Evolutionary conservation across 441 rosid species (phyloP).

Genomic region (Aquilaria agallochum): DNA sequence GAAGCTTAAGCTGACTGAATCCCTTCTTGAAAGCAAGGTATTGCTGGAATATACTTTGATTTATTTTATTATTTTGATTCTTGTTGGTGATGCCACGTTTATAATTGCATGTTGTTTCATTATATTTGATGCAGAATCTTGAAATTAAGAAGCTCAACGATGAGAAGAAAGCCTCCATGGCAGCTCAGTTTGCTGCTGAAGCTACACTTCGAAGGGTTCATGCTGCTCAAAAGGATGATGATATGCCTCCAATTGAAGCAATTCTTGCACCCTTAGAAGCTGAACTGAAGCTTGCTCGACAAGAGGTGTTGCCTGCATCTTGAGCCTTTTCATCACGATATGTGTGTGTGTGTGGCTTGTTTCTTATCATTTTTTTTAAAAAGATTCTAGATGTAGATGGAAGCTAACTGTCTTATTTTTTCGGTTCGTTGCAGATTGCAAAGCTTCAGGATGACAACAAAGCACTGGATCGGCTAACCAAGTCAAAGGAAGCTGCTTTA

Average conservation of each 20-base stretch:
- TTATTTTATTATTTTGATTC: conserved; percentile 4
- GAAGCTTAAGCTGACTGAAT: conserved; percentile 65
- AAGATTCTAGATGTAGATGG: no score
- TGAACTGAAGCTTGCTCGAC: conserved; percentile 88
- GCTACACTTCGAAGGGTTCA: conserved; percentile 96
- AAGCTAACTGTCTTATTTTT: no score
- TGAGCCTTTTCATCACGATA: no score
- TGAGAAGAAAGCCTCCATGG: conserved; percentile 91
- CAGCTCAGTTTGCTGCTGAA: conserved; percentile 99
- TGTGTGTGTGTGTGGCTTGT: no score
- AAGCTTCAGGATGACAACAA: conserved; percentile 96
- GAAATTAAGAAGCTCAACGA: conserved; percentile 91
- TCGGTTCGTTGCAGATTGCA: conserved; percentile 44
- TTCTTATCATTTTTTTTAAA: no score
- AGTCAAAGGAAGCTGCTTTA: conserved; percentile 93
- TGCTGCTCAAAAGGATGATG: conserved; percentile 98
- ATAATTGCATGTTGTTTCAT: conserved; percentile 8
- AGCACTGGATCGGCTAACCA: conserved; percentile 92
- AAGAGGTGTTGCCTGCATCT: conserved; percentile 48
- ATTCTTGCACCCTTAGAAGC: conserved; percentile 96
- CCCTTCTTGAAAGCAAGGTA: conserved; percentile 80
- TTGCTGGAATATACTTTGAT: conserved; percentile 5
- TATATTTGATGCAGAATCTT: conserved; percentile 58
- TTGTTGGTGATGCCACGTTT: not conserved
- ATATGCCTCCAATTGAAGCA: conserved; percentile 98